Percentiles rank a stretch among this genome's conserved stretches.
These are phyloP conservation scores for Prinsepia uniflora DNA, from an alignment of 306 rosid genomes.

Conservation along the genomic window DNA sequence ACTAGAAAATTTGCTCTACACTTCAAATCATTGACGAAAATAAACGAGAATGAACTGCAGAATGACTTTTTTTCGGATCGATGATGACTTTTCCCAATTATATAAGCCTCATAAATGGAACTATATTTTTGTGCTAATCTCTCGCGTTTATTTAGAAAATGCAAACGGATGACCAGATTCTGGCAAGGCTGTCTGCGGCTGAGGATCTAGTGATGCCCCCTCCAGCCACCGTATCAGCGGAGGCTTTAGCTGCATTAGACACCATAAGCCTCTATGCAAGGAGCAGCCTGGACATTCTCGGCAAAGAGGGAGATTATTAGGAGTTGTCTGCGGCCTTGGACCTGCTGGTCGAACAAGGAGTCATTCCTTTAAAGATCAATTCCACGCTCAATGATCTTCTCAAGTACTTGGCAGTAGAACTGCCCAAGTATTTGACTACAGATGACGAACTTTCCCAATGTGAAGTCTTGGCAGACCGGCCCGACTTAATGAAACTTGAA, in stretches of 20 bases:
- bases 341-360: neutral
- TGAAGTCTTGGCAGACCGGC: neutral
- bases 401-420: neutral
- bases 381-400: neutral
- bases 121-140: no score
- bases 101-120: no score
- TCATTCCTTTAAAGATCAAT: neutral
- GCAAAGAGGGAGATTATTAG: neutral
- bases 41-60: no score
- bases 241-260: neutral
- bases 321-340: neutral
- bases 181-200: no score
- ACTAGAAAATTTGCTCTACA: no score
- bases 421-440: neutral
- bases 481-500: no score
- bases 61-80: no score
- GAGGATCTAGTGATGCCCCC: no score
- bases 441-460: neutral
- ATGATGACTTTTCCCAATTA: no score
- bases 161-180: no score
- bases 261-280: neutral
- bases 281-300: neutral
- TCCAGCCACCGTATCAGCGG: neutral
- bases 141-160: no score
- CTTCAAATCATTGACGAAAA: no score